Conservation (phyloP, 2,329 filamentous ascomycete species). For the Exophiala sp. region DNA sequence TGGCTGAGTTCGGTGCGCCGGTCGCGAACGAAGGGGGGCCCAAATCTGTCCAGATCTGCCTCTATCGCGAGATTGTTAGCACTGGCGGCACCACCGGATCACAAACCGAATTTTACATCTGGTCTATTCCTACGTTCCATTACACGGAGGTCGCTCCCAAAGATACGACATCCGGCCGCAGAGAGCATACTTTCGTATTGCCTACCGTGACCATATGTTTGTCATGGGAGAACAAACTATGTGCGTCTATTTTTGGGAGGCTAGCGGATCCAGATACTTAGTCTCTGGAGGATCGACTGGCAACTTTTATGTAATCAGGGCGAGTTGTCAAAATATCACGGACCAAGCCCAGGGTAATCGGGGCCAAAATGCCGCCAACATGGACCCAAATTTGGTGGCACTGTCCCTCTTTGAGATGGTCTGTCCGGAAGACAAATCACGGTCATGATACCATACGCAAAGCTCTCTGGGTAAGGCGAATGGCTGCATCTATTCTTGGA, state of each 20-base stretch:
- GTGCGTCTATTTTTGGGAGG: neutral
- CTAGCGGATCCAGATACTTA: constrained; percentile 46
- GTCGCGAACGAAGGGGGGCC: constrained; percentile 34
- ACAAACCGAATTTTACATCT: constrained; percentile 30
- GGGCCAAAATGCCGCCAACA: constrained; percentile 32
- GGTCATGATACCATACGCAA: too few relatives aligned
- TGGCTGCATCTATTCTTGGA: neutral
- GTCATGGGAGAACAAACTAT: constrained; percentile 35
- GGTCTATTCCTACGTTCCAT: constrained; percentile 32
- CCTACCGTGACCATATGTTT: constrained; percentile 45
- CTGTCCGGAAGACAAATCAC: constrained; percentile 44
- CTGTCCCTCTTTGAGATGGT: constrained; percentile 52
- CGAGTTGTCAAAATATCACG: constrained; percentile 29
- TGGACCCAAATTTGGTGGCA: constrained; percentile 39
- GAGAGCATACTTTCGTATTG: constrained; percentile 32
- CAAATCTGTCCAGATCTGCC: constrained; percentile 34
- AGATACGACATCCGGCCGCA: constrained; percentile 27
- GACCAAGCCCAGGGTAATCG: constrained; percentile 33
- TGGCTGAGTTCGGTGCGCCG: constrained; percentile 38
- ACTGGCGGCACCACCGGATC: constrained; percentile 23
- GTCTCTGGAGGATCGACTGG: constrained; percentile 32
- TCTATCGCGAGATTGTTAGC: constrained; percentile 32
- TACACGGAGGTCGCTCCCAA: constrained; percentile 28
- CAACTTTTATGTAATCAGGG: constrained; percentile 30
- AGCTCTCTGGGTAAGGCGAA: neutral